Evolutionary conservation across 352 stramenopile genomes (phyloP), one percentile per base, ranked within the genome.

Genomic region (Aphanomyces euteiches): DNA sequence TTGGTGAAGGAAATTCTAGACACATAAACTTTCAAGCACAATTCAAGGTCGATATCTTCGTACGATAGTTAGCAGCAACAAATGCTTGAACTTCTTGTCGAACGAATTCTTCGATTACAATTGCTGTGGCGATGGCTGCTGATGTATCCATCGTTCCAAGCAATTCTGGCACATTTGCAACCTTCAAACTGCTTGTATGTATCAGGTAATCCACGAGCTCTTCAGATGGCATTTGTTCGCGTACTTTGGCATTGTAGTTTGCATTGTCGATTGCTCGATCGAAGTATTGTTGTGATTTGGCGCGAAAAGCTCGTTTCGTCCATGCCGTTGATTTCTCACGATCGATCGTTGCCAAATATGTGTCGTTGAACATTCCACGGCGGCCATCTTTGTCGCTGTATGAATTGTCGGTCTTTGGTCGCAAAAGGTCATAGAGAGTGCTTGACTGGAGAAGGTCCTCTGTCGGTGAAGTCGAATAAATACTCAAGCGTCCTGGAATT

Each of bases 71-170:
- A 17, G 10, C 6, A 8, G 45, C 64, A 7, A 70, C 15, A 53
- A 61, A 70, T 10, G 87, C 76, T 47, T 82, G 59, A 0, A 90
- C 70, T 8, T 93, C 39, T 59, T 95, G 87, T 48, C 75, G 57
- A 71, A 85, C 79, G 71, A 90, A 93, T 66, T 95, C 87, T 41
- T 95, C 84, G 45, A 89, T 76, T 12, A 93, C 78, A 56, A 95
- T 89, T n/a, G 80, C 79, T 13, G 76, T 65, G 3, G 84, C 84
- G 39, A 91, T 67, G 5, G 87, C 85, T 19, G 87, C 85, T 7
- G 85, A 87, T 57, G 92, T 77, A 41, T 95, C 85, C 48, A 95
- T 79, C n/a, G 77, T 84, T 4, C 87, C 87, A n/a, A 93, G 74
- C 38, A 95, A 78, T 66, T 93, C 87, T 1, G 79, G 77, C 40